Base-by-base conservation (phyloP, 2,329 filamentous ascomycete genomes). In the Ophiostoma sp. region DNA sequence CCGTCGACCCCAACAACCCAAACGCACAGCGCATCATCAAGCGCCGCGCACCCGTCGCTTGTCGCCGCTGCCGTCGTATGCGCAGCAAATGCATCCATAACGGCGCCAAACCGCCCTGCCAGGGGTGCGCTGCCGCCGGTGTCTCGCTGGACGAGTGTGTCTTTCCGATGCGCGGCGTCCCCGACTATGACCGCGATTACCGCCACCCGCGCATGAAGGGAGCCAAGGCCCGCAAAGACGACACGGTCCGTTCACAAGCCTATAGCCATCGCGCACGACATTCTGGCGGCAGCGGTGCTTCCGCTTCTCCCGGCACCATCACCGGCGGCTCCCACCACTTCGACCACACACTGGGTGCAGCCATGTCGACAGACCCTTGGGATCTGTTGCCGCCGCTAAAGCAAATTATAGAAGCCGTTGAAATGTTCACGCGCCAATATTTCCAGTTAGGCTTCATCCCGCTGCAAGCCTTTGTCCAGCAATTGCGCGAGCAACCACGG, bases 381-480 rank as follows among this genome's bases (percentile, higher is more conserved):
- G 79, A 81, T 9, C 75, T 79, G 3, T 76, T 86, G 14, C 83
- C 84, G 11, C 80, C 81, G 1, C 73, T 84, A 16, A 74, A 78
- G 1, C 80, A 83, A 60, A 78, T 85, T 66, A 77, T 85, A 38
- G 83, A 85, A 65, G 83, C 79, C 5, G 80, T 86, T 69, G 77
- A 82, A 69, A 80, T 79, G 58, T 86, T 87, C 72, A 85, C 81
- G 0, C 77, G 77, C 6, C 80, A 85, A 72, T 87, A 85, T 73
- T 86, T 86, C 71, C 85, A 87, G 74, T 80, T 87, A 6, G 83
- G 85, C 38, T 87, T 87, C 73, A 83, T 87, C 45, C 82, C 82
- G 5, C 85, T 84, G 75, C 77, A 82, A 38, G 76, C 79, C 66
- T 85, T 86, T 66, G 77, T 79, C 0, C 76, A 80, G 38, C 78